phyloP scores from a whole-genome alignment of 2,329 filamentous ascomycete genomes.

The Aureobasidium leucospermi region DNA sequence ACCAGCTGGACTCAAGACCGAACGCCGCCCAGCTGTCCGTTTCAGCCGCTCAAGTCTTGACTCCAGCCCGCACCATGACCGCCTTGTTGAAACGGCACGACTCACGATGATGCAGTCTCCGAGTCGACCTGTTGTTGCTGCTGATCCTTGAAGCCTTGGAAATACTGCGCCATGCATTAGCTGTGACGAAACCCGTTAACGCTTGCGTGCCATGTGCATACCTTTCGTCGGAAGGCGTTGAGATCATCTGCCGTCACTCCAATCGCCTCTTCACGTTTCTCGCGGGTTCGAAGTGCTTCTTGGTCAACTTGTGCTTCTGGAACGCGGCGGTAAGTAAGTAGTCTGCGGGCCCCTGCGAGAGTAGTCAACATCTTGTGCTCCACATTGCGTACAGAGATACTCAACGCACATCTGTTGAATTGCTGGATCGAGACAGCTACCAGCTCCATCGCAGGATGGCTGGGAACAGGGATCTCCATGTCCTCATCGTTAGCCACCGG shows the following conservation, averaged over 20 bases:
- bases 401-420: conserved; percentile 75
- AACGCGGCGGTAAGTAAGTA: conserved; percentile 77
- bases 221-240: conserved; percentile 58
- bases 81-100: not conserved
- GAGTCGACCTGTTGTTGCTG: conserved; percentile 7
- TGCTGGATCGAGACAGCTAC: conserved; percentile 72
- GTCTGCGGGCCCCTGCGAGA: conserved; percentile 66
- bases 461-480: conserved; percentile 47
- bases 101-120: conserved; percentile 1
- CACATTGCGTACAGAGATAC: not conserved
- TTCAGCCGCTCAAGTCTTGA: conserved; percentile 10
- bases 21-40: conserved; percentile 4
- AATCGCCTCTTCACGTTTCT: conserved; percentile 27
- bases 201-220: conserved; percentile 14
- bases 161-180: conserved; percentile 24
- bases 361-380: not conserved
- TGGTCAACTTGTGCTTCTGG: conserved; percentile 48
- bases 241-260: conserved; percentile 56
- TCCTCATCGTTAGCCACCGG: conserved; percentile 18
- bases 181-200: not conserved
- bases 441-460: conserved; percentile 66
- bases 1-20: not conserved
- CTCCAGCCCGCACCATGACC: conserved; percentile 3
- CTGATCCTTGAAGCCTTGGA: conserved; percentile 28
- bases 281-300: conserved; percentile 20